These are phyloP conservation scores for Russula foetens DNA, from an alignment of 768 basidiomycete genomes.

Conservation along the genomic window DNA sequence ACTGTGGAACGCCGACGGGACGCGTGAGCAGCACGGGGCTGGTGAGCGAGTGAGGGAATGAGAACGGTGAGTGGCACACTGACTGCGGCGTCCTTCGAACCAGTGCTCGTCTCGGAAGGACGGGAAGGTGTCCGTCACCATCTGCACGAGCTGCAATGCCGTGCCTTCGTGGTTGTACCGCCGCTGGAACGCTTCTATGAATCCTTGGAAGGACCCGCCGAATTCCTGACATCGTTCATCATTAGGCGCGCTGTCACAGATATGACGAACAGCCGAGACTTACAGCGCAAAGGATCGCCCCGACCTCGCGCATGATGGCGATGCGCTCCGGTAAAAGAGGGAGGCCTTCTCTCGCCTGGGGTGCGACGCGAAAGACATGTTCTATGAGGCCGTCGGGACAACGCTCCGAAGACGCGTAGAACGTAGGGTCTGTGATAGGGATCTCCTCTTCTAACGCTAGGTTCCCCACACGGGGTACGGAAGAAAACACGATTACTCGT, in stretches of 20 bases:
- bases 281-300: conserved; percentile 61
- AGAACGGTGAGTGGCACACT: background rate
- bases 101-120: conserved; percentile 20
- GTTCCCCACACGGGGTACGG: too few species aligned
- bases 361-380: conserved; percentile 56
- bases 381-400: conserved; percentile 68
- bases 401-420: conserved; percentile 60
- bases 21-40: too few species aligned
- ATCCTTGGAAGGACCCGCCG: conserved; percentile 17
- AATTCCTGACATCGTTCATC: conserved; percentile 8
- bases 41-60: too few species aligned
- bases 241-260: background rate
- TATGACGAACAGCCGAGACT: conserved; percentile 22
- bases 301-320: conserved; percentile 70
- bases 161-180: conserved; percentile 11
- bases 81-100: conserved; percentile 41
- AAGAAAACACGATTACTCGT: background rate
- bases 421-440: conserved; percentile 70
- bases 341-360: conserved; percentile 50
- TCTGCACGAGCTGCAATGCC: conserved; percentile 18
- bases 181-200: conserved; percentile 16
- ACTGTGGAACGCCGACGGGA: too few species aligned
- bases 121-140: conserved; percentile 21
- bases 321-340: conserved; percentile 69
- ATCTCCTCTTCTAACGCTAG: conserved; percentile 69